These are phyloP conservation scores for Chrysopogon serrulatus DNA, from an alignment of 176 grass and related monocot genomes.

Conservation along the genomic window DNA sequence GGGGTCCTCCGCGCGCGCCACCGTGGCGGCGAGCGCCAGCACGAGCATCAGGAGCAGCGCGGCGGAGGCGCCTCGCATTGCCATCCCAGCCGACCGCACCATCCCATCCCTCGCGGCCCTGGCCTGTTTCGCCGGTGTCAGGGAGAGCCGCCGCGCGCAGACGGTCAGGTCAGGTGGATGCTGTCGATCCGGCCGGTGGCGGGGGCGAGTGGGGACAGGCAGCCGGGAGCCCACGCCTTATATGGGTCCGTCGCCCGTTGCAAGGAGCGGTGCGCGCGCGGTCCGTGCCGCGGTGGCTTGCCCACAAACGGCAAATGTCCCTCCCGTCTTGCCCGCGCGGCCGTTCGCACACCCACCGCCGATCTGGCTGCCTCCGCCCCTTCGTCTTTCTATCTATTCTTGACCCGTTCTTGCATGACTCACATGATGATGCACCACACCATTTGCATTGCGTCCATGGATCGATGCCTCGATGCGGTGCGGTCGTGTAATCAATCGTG, in stretches of 20 bases:
- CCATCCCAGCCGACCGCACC: constrained; percentile 1
- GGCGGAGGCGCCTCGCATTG: constrained; percentile 13
- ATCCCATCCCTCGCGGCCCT: neutral
- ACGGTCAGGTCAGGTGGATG: neutral
- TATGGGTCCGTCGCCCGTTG: constrained; percentile 12
- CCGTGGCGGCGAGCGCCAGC: constrained; percentile 36
- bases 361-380: constrained; percentile 15
- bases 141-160: neutral
- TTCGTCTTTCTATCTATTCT: neutral
- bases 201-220: constrained; percentile 15
- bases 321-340: constrained; percentile 36
- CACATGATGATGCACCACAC: neutral
- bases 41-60: constrained; percentile 26
- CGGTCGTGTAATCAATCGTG: too few species aligned
- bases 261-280: constrained; percentile 32
- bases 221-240: constrained; percentile 15
- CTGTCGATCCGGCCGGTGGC: constrained; percentile 5
- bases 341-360: constrained; percentile 35
- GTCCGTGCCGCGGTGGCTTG: constrained; percentile 13
- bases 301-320: neutral
- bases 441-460: too few species aligned
- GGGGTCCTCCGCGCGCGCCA: constrained; percentile 70
- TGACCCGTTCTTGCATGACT: constrained; percentile 32
- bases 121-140: neutral
- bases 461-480: neutral